These are phyloP conservation scores for Aspergillus indologenus DNA, from an alignment of 495 filamentous ascomycete genomes.

Conservation along the genomic window DNA sequence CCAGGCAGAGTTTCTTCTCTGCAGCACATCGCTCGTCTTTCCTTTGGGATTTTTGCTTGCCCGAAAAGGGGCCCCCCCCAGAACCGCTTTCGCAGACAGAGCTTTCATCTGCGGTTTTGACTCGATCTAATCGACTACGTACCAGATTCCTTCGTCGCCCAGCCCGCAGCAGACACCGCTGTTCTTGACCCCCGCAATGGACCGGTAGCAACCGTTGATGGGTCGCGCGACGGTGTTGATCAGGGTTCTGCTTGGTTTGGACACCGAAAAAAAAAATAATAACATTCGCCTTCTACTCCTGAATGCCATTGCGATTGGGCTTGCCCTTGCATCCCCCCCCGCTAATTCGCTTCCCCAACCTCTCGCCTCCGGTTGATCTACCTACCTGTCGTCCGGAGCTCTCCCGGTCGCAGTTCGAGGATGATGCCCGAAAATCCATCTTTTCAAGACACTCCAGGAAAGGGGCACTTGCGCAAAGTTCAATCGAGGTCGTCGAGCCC, in stretches of 20 bases:
- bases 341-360: constrained; percentile 23
- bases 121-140: not conserved
- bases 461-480: constrained; percentile 33
- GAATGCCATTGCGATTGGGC: constrained; percentile 36
- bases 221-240: constrained; percentile 43
- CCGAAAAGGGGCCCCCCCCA: constrained; percentile 1
- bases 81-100: not conserved
- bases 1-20: constrained; percentile 23
- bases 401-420: constrained; percentile 20
- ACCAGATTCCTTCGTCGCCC: constrained; percentile 6
- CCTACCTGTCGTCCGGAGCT: constrained; percentile 15
- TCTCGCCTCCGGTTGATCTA: constrained; percentile 16
- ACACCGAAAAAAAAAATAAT: constrained; percentile 14
- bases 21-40: constrained; percentile 3
- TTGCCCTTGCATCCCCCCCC: constrained; percentile 12
- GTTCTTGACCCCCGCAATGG: constrained; percentile 39
- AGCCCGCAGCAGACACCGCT: constrained; percentile 24
- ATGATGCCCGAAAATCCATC: constrained; percentile 38
- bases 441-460: constrained; percentile 34
- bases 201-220: constrained; percentile 39
- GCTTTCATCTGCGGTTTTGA: not conserved
- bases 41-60: not conserved
- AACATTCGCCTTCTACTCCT: constrained; percentile 30
- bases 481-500: constrained; percentile 38
- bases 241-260: constrained; percentile 34